Evolutionary conservation across 139 green algal species (phyloP).

Genomic region (Pedinophyceae sp.): DNA sequence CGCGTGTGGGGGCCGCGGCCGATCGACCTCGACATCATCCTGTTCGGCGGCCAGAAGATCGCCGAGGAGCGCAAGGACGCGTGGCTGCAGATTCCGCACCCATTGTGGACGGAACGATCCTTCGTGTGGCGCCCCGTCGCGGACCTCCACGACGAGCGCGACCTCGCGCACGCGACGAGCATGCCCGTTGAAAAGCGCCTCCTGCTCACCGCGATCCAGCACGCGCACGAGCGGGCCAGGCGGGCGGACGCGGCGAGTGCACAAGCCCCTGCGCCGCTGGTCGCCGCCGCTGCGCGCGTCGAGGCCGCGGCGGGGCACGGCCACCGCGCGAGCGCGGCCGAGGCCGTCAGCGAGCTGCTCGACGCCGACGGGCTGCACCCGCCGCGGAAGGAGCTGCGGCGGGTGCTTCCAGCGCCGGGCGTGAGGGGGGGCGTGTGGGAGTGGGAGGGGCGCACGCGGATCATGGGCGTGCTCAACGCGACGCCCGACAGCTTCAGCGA

Average conservation of each 20-base stretch:
- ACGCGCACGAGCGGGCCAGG: slow-evolving; percentile 3
- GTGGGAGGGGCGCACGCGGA: slow-evolving; percentile 16
- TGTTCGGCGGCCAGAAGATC: slow-evolving; percentile 41
- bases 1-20: slow-evolving; percentile 62
- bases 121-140: not conserved
- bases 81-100: slow-evolving; percentile 51
- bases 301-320: not conserved
- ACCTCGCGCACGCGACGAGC: slow-evolving; percentile 49
- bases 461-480: slow-evolving; percentile 95
- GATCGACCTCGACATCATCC: slow-evolving; percentile 94
- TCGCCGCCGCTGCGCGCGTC: not conserved
- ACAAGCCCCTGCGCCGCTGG: not conserved
- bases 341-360: not conserved
- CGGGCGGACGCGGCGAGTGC: slow-evolving; percentile 8
- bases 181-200: slow-evolving; percentile 74
- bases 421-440: slow-evolving; percentile 12
- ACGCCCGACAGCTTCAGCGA: slow-evolving; percentile 95
- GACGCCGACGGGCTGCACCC: not conserved
- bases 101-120: slow-evolving; percentile 15
- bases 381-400: slow-evolving; percentile 12
- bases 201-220: slow-evolving; percentile 50
- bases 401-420: slow-evolving; percentile 29
- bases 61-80: slow-evolving; percentile 12
- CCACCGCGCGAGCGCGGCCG: not conserved
- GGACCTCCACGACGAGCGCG: not conserved